These are phyloP conservation scores for Erysimum cheiri DNA, from an alignment of 441 rosid species.

Conservation along the genomic window DNA sequence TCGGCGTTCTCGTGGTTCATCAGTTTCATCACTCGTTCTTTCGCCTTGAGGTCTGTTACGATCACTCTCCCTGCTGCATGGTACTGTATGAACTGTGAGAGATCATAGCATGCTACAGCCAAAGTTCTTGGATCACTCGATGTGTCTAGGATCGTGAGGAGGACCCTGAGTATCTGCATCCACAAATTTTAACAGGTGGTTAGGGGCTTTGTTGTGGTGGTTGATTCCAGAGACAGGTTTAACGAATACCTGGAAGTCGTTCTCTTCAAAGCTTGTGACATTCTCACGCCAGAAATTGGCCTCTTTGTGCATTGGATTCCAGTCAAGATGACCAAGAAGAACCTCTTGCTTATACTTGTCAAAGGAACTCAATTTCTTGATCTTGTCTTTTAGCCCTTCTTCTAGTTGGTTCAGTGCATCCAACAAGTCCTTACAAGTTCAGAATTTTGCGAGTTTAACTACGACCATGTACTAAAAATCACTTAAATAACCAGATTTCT, in stretches of 20 bases:
- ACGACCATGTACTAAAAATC: background rate
- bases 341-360: constrained; percentile 98
- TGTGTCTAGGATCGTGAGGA: constrained; percentile 83
- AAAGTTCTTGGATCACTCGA: constrained; percentile 84
- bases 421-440: constrained; percentile 69
- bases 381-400: constrained; percentile 74
- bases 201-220: background rate
- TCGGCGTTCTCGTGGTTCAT: constrained; percentile 89
- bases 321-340: constrained; percentile 95
- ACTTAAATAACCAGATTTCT: too few relatives aligned
- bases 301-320: constrained; percentile 99
- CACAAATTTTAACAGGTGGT: constrained; percentile 12
- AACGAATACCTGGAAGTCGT: constrained; percentile 84
- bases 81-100: constrained; percentile 89
- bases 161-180: constrained; percentile 88
- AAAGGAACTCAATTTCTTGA: constrained; percentile 88
- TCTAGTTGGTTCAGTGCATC: constrained; percentile 88
- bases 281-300: constrained; percentile 95
- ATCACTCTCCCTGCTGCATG: constrained; percentile 96
- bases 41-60: constrained; percentile 85
- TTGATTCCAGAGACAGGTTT: background rate
- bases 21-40: constrained; percentile 94
- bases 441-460: constrained; percentile 13
- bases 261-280: constrained; percentile 83
- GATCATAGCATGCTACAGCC: constrained; percentile 84